phyloP scores from a whole-genome alignment of 1,284 basidiomycete species.

The Sporisorium iseilematis-ciliati region DNA sequence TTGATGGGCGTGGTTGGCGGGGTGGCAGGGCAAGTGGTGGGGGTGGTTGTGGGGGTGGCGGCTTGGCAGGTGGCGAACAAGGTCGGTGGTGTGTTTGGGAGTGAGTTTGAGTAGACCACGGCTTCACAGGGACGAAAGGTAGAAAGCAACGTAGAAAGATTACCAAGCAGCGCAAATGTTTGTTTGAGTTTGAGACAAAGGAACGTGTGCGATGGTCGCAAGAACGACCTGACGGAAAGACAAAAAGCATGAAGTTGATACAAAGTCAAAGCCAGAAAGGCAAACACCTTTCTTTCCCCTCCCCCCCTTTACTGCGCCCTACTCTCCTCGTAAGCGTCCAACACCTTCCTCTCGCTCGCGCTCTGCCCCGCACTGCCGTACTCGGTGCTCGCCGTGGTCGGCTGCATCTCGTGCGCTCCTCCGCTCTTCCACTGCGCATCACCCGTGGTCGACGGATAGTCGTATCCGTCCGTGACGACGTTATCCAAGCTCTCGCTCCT shows the following conservation, averaged over 20 bases:
- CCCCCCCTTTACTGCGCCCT: neutral
- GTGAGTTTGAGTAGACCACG: constrained; percentile 34
- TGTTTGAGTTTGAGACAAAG: too few relatives aligned
- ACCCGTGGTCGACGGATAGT: constrained; percentile 13
- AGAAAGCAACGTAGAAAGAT: neutral
- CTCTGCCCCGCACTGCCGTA: neutral
- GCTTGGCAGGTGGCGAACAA: constrained; percentile 52
- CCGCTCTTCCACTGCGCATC: too few relatives aligned
- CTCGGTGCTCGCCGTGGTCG: constrained; percentile 17
- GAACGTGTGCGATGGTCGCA: too few relatives aligned
- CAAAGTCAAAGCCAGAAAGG: too few relatives aligned
- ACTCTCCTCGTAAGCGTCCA: constrained; percentile 40
- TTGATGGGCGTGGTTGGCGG: constrained; percentile 78
- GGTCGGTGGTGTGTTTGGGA: constrained; percentile 52
- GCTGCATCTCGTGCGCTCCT: constrained; percentile 20
- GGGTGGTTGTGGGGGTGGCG: constrained; percentile 64
- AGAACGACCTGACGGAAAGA: too few relatives aligned
- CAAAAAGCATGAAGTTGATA: neutral
- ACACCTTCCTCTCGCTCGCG: constrained; percentile 27
- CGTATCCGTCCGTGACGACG: constrained; percentile 22
- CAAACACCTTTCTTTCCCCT: neutral
- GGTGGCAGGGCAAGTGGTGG: constrained; percentile 71
- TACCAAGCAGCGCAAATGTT: too few relatives aligned
- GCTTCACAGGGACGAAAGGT: neutral
- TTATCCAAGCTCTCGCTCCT: constrained; percentile 15